A percentile compares a stretch with the other conserved stretches of the same genome.
These are phyloP conservation scores for Abrus precatorius DNA, from an alignment of 306 rosid genomes.

Conservation along the genomic window DNA sequence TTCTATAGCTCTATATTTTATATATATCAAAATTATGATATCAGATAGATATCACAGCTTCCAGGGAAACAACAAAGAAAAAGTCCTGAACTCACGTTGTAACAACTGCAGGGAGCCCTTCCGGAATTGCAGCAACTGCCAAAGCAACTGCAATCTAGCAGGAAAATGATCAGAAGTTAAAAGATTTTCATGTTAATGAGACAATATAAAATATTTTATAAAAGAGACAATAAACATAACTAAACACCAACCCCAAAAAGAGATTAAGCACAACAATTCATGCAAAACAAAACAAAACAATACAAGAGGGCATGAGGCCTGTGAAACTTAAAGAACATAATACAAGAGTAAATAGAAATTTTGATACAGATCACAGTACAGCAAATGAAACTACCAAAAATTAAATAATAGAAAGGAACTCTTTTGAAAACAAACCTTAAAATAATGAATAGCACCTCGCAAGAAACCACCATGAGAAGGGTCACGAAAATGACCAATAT, in stretches of 20 bases:
- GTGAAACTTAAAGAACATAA: slow-evolving; percentile 36
- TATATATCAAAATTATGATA: slow-evolving; percentile 26
- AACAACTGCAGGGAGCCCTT: slow-evolving; percentile 99
- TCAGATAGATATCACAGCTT: slow-evolving; percentile 18
- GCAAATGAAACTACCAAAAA: slow-evolving; percentile 25
- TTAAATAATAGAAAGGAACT: neutral
- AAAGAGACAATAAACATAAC: slow-evolving; percentile 28
- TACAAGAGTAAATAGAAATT: slow-evolving; percentile 36
- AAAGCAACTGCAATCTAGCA: slow-evolving; percentile 97
- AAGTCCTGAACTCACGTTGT: slow-evolving; percentile 79
- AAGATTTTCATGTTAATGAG: slow-evolving; percentile 41
- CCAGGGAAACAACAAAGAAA: slow-evolving; percentile 41
- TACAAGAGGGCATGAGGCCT: slow-evolving; percentile 40
- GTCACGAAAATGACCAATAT: slow-evolving; percentile 98
- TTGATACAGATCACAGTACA: slow-evolving; percentile 26
- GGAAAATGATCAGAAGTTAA: slow-evolving; percentile 47
- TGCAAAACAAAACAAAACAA: slow-evolving; percentile 35
- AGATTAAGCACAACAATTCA: slow-evolving; percentile 26
- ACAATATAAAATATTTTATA: slow-evolving; percentile 24
- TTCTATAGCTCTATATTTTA: slow-evolving; percentile 17
- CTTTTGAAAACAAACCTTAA: slow-evolving; percentile 73
- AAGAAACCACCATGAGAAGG: slow-evolving; percentile 98
- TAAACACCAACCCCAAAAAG: slow-evolving; percentile 2
- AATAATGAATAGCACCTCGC: slow-evolving; percentile 97
- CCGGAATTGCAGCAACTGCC: slow-evolving; percentile 99